Base-by-base conservation (phyloP, 1,284 basidiomycete species). In the Thecaphora thlaspeos region DNA sequence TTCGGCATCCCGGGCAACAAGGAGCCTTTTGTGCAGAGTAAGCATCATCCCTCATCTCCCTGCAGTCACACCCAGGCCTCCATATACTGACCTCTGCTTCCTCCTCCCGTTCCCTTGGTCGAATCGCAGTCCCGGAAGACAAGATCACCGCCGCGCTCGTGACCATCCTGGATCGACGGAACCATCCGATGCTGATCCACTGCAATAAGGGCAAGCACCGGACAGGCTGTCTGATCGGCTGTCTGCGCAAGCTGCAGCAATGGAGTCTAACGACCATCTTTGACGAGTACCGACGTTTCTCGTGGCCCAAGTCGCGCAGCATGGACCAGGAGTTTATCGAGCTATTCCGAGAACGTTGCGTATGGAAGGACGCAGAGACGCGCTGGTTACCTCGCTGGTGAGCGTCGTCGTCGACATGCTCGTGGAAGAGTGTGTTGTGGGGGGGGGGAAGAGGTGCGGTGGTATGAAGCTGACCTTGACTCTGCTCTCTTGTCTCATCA, bases 191-290 rank as follows among this genome's bases (percentile, higher is more conserved):
- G 24, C 70, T 83, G 30, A 82, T 84, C 18, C 83, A 84, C 63
- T 84, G 83, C 76, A 84, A 84, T 76, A 83, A 83, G 71, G 83
- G 83, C 49, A 84, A 83, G 78, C 83, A 84, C 55, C 79, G 83
- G 1, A 84, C 83, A 1, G 83, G 83, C 1, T 83, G 82, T 61
- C 71, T 84, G 24, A 80, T 84, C 8, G 83, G 83, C 4, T 83
- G 82, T 62, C 76, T 84, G 10, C 74, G 83, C 2, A 80, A 82
- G 41, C 63, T 83, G 9, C 82, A 83, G 61, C 78, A 80, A 15
- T 83, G 82, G 82, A 80, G 81, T 28, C 70, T 82, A 17, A 82
- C 82, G 0, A 80, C 80, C 1, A 82, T 82, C 44, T 83, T 83
- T 53, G 83, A 83, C 71, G 83, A 84, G 76, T 83, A 84, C 64